Base-by-base conservation (phyloP, 2,329 filamentous ascomycete genomes). In the Calonectria crousiana region DNA sequence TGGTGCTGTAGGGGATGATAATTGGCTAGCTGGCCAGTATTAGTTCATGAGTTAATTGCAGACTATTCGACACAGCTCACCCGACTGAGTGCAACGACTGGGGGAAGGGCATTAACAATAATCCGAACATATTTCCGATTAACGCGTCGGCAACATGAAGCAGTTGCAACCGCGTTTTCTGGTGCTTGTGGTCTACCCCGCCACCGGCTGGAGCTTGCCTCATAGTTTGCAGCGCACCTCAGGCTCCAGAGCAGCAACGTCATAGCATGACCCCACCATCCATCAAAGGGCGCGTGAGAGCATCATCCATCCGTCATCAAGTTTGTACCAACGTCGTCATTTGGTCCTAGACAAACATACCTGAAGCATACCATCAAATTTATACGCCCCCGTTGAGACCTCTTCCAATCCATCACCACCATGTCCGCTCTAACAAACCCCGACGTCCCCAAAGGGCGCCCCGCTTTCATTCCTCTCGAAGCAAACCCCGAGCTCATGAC, bases 401-500 rank as follows among this genome's bases (percentile, higher is more conserved):
- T 14, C 28, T 20, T 32, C 16, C 10, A 34, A 28, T 16, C 11
- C 36, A 30, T 5, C 28, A 16, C 20, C 51, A 20, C 26, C 53
- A 85, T 85, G 84, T 84, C 84, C 26, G 30, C 80, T 18, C 78
- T 78, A 30, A 85, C 83, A 34, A 81, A 86, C 78, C 87, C 86
- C 68, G 84, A 88, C 75, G 85, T 86, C 26, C 77, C 82, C 30
- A 74, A 81, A 44, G 77, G 80, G 69, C 82, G 84, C 0, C 85
- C 85, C 10, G 86, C 89, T 81, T 92, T 92, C 85, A 88, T 92
- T 79, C 90, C 89, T 28, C 89, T 91, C 83, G 92, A 93, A 81
- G 92, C 91, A 79, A 98, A 98, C 87, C 96, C 97, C 0, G 92
- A 95, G 85, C 92, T 98, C 38, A 97, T 98, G 93, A 96, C 93